Base-by-base conservation (phyloP, 768 basidiomycete genomes). In the Melanogaster broomeanus region DNA sequence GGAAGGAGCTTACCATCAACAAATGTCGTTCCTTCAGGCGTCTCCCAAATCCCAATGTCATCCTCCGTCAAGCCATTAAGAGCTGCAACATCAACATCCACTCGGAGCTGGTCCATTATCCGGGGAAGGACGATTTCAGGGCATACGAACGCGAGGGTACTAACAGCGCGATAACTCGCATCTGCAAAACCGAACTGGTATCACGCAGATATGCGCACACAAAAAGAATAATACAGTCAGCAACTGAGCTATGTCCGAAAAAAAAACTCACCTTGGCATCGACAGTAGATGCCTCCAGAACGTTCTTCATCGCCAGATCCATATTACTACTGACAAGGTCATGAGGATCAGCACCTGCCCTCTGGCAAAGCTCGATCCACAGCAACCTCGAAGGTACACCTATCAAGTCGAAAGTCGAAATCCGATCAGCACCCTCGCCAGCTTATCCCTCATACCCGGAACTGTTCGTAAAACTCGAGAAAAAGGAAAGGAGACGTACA, bases 341-440 rank as follows among this genome's bases (percentile, higher is more conserved):
- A 19, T 74, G 73, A 2, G 93, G 93, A 61, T 96, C 90, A 4
- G 78, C 62, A 2, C 73, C 65, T 0, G 87, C 84, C 51, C 77
- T 80, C 58, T 90, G 90, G 49, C 88, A 90, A 5, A 90, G 56
- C 49, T 92, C 89, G 52, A 95, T 88, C 93, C 93, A 97, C 2
- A 69, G 12, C 31, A 46, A 45, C 7, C 55, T 55, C 11, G 58
- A 54, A 2, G 58, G 46, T 4, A 35, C 49, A 28, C 64, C 68
- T 69, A 30, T 37, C 41, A 49, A 30, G 27, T 25, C 13, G 6
- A 31, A 31, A 31, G 31, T 31, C 12, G 12, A 31, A 13, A 31
- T 31, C 31, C 31, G 15, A 31, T 31, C 13, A 31, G 31, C 31
- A 41, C 18, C 21, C 15, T 11, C n/a, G 8, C 28, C 19, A 51